Percentiles rank a stretch among this genome's conserved stretches.
These are phyloP conservation scores for Cubamyces sp. DNA, from an alignment of 768 basidiomycete genomes.

Conservation along the genomic window DNA sequence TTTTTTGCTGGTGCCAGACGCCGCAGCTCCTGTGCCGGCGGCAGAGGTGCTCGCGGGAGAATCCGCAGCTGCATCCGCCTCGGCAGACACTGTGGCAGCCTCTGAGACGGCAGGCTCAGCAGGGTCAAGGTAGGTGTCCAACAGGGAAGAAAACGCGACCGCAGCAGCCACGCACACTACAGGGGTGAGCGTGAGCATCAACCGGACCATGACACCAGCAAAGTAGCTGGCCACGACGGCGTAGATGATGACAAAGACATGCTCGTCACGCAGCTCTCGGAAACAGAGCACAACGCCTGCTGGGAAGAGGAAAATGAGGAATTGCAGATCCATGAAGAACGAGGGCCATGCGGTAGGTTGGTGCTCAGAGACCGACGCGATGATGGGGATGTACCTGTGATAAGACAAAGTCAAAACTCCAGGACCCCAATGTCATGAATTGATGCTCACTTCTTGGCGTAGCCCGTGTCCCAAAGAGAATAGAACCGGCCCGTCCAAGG, in stretches of 20 bases:
- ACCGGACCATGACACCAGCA: conserved; percentile 98
- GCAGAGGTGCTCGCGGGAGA: conserved; percentile 36
- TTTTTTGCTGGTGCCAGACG: conserved; percentile 40
- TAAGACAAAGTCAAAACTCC: conserved; percentile 11
- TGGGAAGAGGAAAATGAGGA: conserved; percentile 97
- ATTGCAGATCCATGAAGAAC: conserved; percentile 99
- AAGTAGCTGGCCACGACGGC: conserved; percentile 96
- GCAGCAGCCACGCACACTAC: conserved; percentile 95
- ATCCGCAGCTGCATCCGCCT: conserved; percentile 31
- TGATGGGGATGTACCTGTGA: conserved; percentile 89
- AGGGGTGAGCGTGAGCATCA: conserved; percentile 97
- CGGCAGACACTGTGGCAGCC: conserved; percentile 34
- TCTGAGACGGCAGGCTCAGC: conserved; percentile 57
- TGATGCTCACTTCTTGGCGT: conserved; percentile 83
- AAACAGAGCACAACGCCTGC: conserved; percentile 95
- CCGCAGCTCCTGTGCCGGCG: conserved; percentile 23
- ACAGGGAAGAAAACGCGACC: conserved; percentile 83
- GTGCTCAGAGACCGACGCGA: conserved; percentile 98
- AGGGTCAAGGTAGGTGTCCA: conserved; percentile 92
- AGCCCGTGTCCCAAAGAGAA: conserved; percentile 98
- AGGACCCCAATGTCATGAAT: conserved; percentile 22
- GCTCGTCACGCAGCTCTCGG: conserved; percentile 92
- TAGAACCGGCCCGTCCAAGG: conserved; percentile 99
- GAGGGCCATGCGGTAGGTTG: conserved; percentile 99
- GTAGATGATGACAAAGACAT: conserved; percentile 98